Conservation (phyloP, 495 filamentous ascomycete genomes). For the Cryomyces minteri region DNA sequence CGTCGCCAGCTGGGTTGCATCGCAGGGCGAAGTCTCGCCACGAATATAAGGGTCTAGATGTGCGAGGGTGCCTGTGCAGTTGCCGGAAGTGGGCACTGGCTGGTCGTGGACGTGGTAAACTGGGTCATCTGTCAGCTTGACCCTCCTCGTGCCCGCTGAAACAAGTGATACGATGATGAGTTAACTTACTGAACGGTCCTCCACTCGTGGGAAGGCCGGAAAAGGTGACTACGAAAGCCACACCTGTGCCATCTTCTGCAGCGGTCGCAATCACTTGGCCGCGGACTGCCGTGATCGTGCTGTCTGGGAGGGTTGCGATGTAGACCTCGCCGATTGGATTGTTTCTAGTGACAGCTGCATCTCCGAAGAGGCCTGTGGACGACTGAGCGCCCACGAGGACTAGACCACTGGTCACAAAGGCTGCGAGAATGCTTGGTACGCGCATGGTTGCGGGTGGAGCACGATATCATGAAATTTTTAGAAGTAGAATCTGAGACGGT, state of each 20-base stretch:
- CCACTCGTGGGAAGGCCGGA: constrained; percentile 43
- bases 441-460: constrained; percentile 18
- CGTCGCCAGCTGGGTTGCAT: constrained; percentile 37
- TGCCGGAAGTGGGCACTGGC: constrained; percentile 55
- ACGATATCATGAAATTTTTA: background rate
- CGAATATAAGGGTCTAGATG: constrained; percentile 54
- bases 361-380: constrained; percentile 23
- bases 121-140: constrained; percentile 13
- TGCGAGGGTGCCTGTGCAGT: constrained; percentile 52
- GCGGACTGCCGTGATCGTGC: constrained; percentile 34
- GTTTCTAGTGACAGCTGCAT: constrained; percentile 34
- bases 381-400: constrained; percentile 24
- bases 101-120: constrained; percentile 70
- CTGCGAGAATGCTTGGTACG: constrained; percentile 17
- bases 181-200: constrained; percentile 51
- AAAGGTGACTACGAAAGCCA: constrained; percentile 40
- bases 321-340: constrained; percentile 44
- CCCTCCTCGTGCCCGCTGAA: too few species aligned
- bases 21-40: constrained; percentile 45
- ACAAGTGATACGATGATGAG: background rate
- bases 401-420: constrained; percentile 19
- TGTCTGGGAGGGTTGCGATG: constrained; percentile 37
- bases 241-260: constrained; percentile 37
- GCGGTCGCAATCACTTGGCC: constrained; percentile 42
- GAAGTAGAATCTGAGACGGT: too few species aligned